A percentile compares a stretch with the other conserved stretches of the same genome.
These are phyloP conservation scores for Emergomyces africanus DNA, from an alignment of 2,329 filamentous ascomycete genomes.

Conservation along the genomic window DNA sequence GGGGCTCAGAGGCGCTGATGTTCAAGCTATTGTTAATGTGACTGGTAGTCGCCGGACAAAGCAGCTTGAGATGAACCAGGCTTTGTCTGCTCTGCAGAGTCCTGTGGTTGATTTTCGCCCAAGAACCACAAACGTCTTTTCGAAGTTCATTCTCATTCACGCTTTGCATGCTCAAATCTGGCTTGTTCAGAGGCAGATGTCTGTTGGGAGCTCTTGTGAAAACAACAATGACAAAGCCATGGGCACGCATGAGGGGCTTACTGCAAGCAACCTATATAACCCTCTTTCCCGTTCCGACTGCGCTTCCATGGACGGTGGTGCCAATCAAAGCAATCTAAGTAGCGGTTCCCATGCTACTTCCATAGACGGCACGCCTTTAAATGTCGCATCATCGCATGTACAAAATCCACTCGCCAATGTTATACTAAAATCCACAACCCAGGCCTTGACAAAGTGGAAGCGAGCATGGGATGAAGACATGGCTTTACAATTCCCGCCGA, in stretches of 20 bases:
- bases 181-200: slow-evolving; percentile 35
- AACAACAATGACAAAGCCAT: slow-evolving; percentile 10
- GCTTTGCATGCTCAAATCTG: slow-evolving; percentile 52
- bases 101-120: slow-evolving; percentile 47
- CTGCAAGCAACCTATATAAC: background rate
- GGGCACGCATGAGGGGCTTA: background rate
- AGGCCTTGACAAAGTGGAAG: slow-evolving; percentile 60
- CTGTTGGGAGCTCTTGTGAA: slow-evolving; percentile 9
- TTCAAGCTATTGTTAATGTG: slow-evolving; percentile 43
- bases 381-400: slow-evolving; percentile 13
- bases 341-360: slow-evolving; percentile 37
- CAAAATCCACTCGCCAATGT: slow-evolving; percentile 37
- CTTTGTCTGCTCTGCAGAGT: slow-evolving; percentile 49
- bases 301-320: slow-evolving; percentile 35
- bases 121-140: slow-evolving; percentile 56
- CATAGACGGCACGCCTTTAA: slow-evolving; percentile 11
- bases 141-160: slow-evolving; percentile 63
- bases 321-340: slow-evolving; percentile 33
- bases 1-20: slow-evolving; percentile 46
- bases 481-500: slow-evolving; percentile 50
- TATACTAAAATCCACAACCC: slow-evolving; percentile 34
- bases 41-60: slow-evolving; percentile 51
- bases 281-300: slow-evolving; percentile 37
- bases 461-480: slow-evolving; percentile 58
- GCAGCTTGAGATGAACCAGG: slow-evolving; percentile 52